Conservation (phyloP, 2,329 filamentous ascomycete genomes). For the Sphaerulina populicola region DNA sequence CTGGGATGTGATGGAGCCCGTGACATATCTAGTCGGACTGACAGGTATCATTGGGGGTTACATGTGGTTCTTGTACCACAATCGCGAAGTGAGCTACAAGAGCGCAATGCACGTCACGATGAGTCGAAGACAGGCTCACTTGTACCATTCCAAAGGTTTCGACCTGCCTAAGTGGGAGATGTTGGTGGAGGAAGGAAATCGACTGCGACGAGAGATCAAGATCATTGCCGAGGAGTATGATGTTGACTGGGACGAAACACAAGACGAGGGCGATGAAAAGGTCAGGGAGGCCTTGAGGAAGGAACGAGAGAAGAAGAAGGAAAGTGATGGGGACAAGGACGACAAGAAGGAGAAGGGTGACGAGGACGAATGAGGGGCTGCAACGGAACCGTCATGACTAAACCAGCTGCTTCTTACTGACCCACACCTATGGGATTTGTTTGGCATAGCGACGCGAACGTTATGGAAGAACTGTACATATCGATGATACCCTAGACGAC, state of each 20-base stretch:
- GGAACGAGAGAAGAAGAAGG: slow-evolving; percentile 31
- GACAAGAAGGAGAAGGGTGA: slow-evolving; percentile 51
- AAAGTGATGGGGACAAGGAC: slow-evolving; percentile 40
- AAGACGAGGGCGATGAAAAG: slow-evolving; percentile 29
- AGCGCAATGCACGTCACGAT: slow-evolving; percentile 83
- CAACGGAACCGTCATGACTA: not conserved
- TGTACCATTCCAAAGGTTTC: slow-evolving; percentile 70
- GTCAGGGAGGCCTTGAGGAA: slow-evolving; percentile 48
- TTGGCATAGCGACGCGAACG: slow-evolving; percentile 1
- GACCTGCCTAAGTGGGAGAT: slow-evolving; percentile 69
- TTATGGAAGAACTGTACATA: not conserved
- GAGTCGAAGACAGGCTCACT: slow-evolving; percentile 62
- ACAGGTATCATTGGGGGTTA: slow-evolving; percentile 82
- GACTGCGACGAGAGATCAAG: slow-evolving; percentile 68
- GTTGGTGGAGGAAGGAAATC: slow-evolving; percentile 70
- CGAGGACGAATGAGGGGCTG: slow-evolving; percentile 4
- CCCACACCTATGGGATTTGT: not conserved
- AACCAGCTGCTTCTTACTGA: not conserved
- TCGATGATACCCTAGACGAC: slow-evolving; percentile 7
- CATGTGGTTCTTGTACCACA: slow-evolving; percentile 89
- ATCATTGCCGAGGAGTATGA: slow-evolving; percentile 77
- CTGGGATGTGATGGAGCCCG: slow-evolving; percentile 85
- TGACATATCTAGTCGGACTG: slow-evolving; percentile 83
- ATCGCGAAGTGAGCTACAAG: slow-evolving; percentile 74
- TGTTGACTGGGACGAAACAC: slow-evolving; percentile 56